phyloP scores from a whole-genome alignment of 768 basidiomycete species.

The Fistulinella prunicolor region DNA sequence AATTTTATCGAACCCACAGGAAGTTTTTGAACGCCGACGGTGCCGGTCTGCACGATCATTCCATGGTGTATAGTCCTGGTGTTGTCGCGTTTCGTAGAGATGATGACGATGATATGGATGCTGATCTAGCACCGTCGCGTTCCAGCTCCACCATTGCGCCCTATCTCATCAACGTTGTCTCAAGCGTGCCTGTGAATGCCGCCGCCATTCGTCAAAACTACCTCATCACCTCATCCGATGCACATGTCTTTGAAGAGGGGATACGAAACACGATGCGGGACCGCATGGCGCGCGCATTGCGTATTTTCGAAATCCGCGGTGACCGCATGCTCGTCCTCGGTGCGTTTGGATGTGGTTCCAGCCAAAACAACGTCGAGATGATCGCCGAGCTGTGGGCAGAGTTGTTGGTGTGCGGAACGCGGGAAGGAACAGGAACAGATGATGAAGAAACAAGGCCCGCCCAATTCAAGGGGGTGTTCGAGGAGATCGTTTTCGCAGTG shows the following conservation, averaged over 20 bases:
- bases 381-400: slow-evolving; percentile 47
- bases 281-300: slow-evolving; percentile 46
- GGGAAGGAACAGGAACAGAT: slow-evolving; percentile 18
- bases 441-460: slow-evolving; percentile 23
- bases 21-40: slow-evolving; percentile 34
- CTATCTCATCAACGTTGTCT: slow-evolving; percentile 39
- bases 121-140: slow-evolving; percentile 2
- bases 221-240: slow-evolving; percentile 32
- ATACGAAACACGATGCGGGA: slow-evolving; percentile 44
- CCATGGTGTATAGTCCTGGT: slow-evolving; percentile 46
- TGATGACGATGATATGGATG: slow-evolving; percentile 25
- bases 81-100: slow-evolving; percentile 44
- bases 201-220: slow-evolving; percentile 40
- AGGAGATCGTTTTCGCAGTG: slow-evolving; percentile 43
- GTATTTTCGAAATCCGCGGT: slow-evolving; percentile 42
- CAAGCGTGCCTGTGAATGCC: slow-evolving; percentile 43
- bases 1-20: slow-evolving; percentile 42
- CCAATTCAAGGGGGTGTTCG: slow-evolving; percentile 40
- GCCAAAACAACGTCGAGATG: slow-evolving; percentile 39
- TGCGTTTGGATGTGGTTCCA: slow-evolving; percentile 44
- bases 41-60: slow-evolving; percentile 44
- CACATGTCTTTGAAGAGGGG: slow-evolving; percentile 36
- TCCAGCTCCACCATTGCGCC: slow-evolving; percentile 35
- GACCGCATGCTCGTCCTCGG: slow-evolving; percentile 41
- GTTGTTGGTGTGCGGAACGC: slow-evolving; percentile 37